Base-by-base conservation (phyloP, 352 stramenopile genomes). In the Pythium grandisporangium region DNA sequence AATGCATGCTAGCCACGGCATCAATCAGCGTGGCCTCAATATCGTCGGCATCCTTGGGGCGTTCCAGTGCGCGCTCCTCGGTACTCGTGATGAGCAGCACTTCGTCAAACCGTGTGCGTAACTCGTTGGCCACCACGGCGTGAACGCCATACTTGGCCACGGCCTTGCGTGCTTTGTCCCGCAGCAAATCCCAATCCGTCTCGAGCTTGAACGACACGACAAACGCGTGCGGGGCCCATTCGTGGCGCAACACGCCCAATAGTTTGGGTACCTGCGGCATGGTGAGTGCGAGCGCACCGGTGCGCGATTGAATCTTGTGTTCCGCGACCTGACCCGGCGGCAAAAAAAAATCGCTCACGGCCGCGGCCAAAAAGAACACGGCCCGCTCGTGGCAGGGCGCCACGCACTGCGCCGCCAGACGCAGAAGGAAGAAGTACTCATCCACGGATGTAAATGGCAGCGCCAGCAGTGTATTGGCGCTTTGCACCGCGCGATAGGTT, bases 151-250 rank as follows among this genome's bases (percentile, higher is more conserved):
- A 99, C 48, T 87, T 96, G 51, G 80, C 60, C 21, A 99, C 87
- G 1, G 95, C 80, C 54, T 82, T 68, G 42, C 84, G 67, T 16
- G 92, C 86, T 65, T 99, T 99, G 49, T 84, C 43, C 23, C 87
- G 63, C 34, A 99, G 73, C 36, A 99, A 85, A 2, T 78, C 63
- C 40, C 63, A 70, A 72, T 99, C 96, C 5, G 96, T 99, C 71
- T 99, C 96, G 21, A 99, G 78, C 69, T 99, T 99, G 72, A 99
- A 99, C 22, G 87, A 98, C 17, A 98, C 87, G 19, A 95, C 76
- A 66, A 98, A 99, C 8, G 92, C 89, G 30, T 96, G 46, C 2
- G 95, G 95, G 17, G 91, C 94, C 95, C 95, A 99, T 16, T 81
- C 53, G 25, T 71, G 61, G 21, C 87, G 70, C 41, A 99, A 38